These are phyloP conservation scores for Emmonsia crescens DNA, from an alignment of 2,329 filamentous ascomycete species.

Conservation along the genomic window DNA sequence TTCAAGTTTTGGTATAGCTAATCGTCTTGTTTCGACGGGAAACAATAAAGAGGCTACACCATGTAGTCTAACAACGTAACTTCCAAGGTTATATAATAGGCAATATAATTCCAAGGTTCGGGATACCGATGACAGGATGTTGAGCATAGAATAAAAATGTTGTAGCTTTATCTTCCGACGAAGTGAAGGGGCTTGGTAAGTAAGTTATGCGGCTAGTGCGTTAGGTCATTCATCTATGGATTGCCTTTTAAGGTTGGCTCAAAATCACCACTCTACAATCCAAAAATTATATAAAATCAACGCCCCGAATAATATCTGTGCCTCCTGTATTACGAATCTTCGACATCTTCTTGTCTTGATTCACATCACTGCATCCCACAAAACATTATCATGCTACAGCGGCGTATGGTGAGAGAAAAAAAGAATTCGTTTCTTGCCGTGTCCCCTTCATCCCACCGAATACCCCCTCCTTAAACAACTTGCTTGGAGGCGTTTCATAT, in stretches of 20 bases:
- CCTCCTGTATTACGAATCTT: not conserved
- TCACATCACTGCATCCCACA: not conserved
- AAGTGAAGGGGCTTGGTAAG: no score
- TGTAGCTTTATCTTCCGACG: no score
- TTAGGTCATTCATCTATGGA: no score
- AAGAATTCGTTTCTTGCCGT: no score
- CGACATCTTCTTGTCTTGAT: not conserved
- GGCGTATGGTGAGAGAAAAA: constrained; percentile 6
- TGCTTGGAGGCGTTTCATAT: not conserved
- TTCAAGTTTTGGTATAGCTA: not conserved
- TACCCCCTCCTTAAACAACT: not conserved
- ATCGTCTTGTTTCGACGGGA: not conserved
- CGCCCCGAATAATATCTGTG: not conserved
- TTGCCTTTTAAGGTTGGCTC: no score
- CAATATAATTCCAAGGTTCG: not conserved
- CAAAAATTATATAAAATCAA: not conserved
- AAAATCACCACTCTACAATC: no score
- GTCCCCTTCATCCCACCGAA: not conserved
- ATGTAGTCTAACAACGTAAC: not conserved
- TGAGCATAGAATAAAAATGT: not conserved
- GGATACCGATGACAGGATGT: not conserved
- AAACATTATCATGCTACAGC: constrained; percentile 1
- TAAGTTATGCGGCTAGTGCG: no score
- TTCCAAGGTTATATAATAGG: not conserved
- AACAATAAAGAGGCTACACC: not conserved